Evolutionary conservation across 2,329 filamentous ascomycete genomes (phyloP), one percentile per base, ranked within the genome.

Genomic region (Ascochyta fabae): DNA sequence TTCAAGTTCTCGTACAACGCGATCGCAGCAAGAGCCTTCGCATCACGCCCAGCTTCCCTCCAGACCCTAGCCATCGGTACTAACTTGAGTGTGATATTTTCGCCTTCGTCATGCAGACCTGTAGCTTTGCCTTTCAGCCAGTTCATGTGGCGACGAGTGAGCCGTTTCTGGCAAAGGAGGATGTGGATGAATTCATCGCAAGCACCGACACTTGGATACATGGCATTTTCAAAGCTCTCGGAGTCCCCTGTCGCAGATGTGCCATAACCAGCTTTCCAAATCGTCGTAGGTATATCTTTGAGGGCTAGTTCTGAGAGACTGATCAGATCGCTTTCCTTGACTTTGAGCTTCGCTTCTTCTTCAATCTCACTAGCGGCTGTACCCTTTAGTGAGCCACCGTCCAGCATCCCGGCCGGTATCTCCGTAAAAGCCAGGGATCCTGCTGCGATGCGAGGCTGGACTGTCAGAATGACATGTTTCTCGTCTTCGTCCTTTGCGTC

Each of bases 331-430:
- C 72, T 66, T 38, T 79, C 74, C 3, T 76, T 69, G 45, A 86
- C 80, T 12, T 72, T 71, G n/a, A 87, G 69, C 0, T 81, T 80
- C 0, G 82, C 84, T 66, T 87, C 84, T 66, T 86, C 83, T 27
- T 79, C 62, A 33, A 87, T 83, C 59, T 87, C 84, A 45, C 81
- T 79, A 2, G 83, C 83, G 0, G 84, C 84, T 9, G 77, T 80
- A 6, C 84, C 83, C 0, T 78, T 74, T 57, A 86, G 84, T 0
- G 79, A 79, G 9, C 81, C 80, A 56, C 82, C 81, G 60, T 87
- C 84, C 1, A 87, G 74, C 83, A 87, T 86, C 16, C 84, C 84
- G 0, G 84, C 84, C 2, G 84, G 84, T 8, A 87, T 79, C 65
- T 86, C 84, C 12, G 78, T 64, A 53, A 87, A 83, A 1, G 79